These are phyloP conservation scores for Yarrowia yakushimensis DNA, from an alignment of 805 yeast genomes.

Conservation along the genomic window DNA sequence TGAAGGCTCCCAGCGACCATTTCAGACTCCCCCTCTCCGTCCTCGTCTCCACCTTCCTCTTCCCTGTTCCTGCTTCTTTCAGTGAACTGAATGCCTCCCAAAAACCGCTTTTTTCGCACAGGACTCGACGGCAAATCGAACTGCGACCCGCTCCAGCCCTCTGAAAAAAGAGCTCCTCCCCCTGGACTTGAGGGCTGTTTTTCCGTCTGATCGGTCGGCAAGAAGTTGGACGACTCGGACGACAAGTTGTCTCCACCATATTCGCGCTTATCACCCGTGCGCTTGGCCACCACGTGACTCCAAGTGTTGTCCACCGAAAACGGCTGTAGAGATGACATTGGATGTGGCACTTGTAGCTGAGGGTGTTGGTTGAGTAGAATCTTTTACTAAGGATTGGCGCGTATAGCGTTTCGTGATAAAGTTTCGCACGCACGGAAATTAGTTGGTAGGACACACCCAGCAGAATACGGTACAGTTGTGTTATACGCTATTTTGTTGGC, in stretches of 20 bases:
- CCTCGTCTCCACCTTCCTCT: background rate
- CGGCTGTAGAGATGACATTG: conserved; percentile 16
- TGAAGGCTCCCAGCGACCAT: background rate
- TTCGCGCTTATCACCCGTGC: conserved; percentile 5
- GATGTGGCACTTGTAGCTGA: no score
- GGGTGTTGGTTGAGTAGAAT: no score
- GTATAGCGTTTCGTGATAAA: background rate
- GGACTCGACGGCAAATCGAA: conserved; percentile 11
- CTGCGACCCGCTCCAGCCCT: background rate
- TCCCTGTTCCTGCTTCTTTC: background rate
- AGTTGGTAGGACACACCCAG: background rate
- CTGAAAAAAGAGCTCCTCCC: background rate
- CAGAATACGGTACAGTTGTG: no score
- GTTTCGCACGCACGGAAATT: background rate
- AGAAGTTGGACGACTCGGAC: conserved; percentile 1
- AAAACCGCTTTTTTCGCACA: conserved; percentile 1
- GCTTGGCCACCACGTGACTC: background rate
- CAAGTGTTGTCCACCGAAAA: conserved; percentile 6
- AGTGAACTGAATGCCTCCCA: conserved; percentile 5
- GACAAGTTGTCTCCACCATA: conserved; percentile 7
- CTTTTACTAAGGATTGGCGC: no score
- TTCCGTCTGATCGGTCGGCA: conserved; percentile 6
- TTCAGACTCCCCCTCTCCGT: background rate
- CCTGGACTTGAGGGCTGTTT: background rate
- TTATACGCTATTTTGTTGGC: no score